Evolutionary conservation across 495 filamentous ascomycete species (phyloP).

Genomic region (Rostrohypoxylon terebratum): DNA sequence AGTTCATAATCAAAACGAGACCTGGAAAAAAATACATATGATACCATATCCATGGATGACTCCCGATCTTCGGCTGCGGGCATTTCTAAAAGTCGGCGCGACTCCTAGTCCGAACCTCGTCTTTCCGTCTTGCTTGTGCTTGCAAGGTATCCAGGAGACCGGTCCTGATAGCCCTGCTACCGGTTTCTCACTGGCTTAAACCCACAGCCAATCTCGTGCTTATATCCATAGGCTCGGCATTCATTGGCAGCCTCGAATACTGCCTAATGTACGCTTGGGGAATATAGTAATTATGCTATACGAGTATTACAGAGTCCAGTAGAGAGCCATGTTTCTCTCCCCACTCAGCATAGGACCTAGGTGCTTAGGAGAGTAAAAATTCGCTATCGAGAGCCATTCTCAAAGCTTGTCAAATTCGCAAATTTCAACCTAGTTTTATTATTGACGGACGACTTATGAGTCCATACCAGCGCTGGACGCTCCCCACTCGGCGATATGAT

Average conservation of each 20-base stretch:
- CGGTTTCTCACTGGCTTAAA: conserved; percentile 35
- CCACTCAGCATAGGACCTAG: not conserved
- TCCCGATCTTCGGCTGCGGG: conserved; percentile 16
- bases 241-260: conserved; percentile 27
- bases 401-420: conserved; percentile 33
- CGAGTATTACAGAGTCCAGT: conserved; percentile 21
- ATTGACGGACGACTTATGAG: conserved; percentile 29
- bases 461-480: conserved; percentile 8
- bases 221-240: not conserved
- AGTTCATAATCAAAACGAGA: conserved; percentile 17
- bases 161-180: conserved; percentile 25
- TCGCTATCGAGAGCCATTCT: conserved; percentile 26
- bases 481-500: conserved; percentile 41
- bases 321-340: conserved; percentile 20
- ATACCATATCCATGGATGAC: conserved; percentile 5
- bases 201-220: conserved; percentile 38
- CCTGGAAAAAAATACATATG: conserved; percentile 14
- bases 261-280: conserved; percentile 32
- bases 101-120: conserved; percentile 23
- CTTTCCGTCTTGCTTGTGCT: conserved; percentile 13
- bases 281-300: conserved; percentile 38
- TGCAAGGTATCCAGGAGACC: conserved; percentile 21
- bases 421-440: conserved; percentile 33
- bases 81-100: conserved; percentile 35
- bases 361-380: conserved; percentile 30